Evolutionary conservation across 805 yeast genomes (phyloP).

Genomic region (Pichia manshurica): DNA sequence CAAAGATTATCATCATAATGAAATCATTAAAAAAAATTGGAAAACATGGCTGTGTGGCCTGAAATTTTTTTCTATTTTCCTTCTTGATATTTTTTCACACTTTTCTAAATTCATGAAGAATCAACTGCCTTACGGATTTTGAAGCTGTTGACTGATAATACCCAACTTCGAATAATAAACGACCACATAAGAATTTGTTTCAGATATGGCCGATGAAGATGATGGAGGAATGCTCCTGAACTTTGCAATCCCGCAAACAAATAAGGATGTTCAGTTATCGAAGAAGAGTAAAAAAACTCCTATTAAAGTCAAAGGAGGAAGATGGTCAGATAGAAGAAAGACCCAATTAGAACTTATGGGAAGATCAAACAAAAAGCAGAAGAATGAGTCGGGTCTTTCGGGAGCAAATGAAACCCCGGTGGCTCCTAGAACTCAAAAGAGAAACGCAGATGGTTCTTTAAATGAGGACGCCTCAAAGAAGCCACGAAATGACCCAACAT

Average conservation of each 20-base stretch:
- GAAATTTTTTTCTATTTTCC: background rate
- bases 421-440: conserved; percentile 4
- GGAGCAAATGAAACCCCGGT: conserved; percentile 10
- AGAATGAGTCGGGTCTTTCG: background rate
- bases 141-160: no score
- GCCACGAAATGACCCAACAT: conserved; percentile 34
- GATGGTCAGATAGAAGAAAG: conserved; percentile 76
- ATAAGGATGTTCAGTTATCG: conserved; percentile 18
- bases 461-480: conserved; percentile 4
- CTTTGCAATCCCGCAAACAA: conserved; percentile 40
- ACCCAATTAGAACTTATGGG: conserved; percentile 47
- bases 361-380: conserved; percentile 25
- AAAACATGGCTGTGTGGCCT: background rate
- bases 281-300: conserved; percentile 14
- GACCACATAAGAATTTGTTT: no score
- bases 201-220: conserved; percentile 19
- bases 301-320: conserved; percentile 57
- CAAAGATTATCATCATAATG: no score
- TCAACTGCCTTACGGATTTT: no score
- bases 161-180: no score
- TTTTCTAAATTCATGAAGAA: no score
- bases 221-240: conserved; percentile 77
- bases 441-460: background rate
- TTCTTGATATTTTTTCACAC: background rate
- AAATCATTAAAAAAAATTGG: no score